phyloP scores from a whole-genome alignment of 257 asterid genomes.

The Forsythia viridissima region DNA sequence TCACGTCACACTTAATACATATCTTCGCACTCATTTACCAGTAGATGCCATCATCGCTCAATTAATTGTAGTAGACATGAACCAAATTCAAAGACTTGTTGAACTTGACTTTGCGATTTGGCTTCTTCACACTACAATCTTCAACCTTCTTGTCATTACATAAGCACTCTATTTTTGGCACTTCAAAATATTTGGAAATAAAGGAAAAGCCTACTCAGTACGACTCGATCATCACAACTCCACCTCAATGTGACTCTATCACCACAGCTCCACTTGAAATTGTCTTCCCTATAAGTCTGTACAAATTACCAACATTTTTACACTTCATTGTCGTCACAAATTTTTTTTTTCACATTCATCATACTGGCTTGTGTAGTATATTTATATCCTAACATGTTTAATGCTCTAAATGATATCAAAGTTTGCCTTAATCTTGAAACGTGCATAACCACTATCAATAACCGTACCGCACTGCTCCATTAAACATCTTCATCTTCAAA shows the following conservation, averaged over 20 bases:
- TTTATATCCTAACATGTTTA: too few species aligned
- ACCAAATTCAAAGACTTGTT: background rate
- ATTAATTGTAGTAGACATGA: background rate
- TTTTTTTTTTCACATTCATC: background rate
- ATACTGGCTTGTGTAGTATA: background rate
- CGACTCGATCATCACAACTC: background rate
- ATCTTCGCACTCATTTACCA: background rate
- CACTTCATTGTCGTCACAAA: background rate
- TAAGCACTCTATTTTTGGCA: background rate
- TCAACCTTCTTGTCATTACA: background rate
- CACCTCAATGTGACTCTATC: background rate
- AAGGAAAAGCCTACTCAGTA: background rate
- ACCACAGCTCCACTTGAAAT: background rate
- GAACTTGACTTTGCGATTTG: background rate
- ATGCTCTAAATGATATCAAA: too few species aligned
- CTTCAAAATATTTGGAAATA: background rate
- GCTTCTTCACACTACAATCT: background rate
- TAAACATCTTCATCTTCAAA: background rate
- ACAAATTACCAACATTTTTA: background rate
- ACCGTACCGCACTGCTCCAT: background rate
- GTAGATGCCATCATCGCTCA: background rate
- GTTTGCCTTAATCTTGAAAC: too few species aligned
- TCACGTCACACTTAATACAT: too few species aligned
- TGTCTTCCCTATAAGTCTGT: background rate
- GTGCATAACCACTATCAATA: too few species aligned